These are phyloP conservation scores for Elongisporangium undulatum DNA, from an alignment of 352 stramenopile genomes.

Conservation along the genomic window DNA sequence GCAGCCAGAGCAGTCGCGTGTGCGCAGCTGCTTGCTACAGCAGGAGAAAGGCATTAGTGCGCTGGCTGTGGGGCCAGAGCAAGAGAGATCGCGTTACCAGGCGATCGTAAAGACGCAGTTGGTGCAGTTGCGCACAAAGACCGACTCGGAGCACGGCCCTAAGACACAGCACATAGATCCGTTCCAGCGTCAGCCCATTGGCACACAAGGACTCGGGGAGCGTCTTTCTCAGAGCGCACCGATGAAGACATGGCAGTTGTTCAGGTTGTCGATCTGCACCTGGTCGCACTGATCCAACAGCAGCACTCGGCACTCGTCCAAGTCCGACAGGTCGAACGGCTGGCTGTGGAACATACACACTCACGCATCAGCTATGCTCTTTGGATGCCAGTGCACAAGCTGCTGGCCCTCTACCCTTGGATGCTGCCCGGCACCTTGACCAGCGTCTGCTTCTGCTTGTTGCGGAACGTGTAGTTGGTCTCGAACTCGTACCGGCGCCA, in stretches of 20 bases:
- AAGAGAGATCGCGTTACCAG: conserved; percentile 31
- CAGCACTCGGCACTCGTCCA: conserved; percentile 76
- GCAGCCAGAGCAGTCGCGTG: conserved; percentile 77
- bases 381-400: not conserved
- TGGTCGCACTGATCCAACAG: conserved; percentile 88
- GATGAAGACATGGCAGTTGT: conserved; percentile 86
- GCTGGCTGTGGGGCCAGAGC: not conserved
- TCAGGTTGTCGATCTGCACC: conserved; percentile 89
- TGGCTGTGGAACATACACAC: conserved; percentile 29
- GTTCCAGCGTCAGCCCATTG: not conserved
- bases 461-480: conserved; percentile 90
- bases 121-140: conserved; percentile 89
- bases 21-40: conserved; percentile 86
- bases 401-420: conserved; percentile 31
- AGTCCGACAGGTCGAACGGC: conserved; percentile 85
- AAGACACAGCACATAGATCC: not conserved
- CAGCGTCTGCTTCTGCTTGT: conserved; percentile 74
- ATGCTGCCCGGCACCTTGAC: conserved; percentile 81
- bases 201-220: too few relatives aligned
- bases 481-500: conserved; percentile 91
- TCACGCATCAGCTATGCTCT: not conserved
- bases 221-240: conserved; percentile 34
- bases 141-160: conserved; percentile 77
- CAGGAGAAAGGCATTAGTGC: not conserved
- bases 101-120: conserved; percentile 89